These are phyloP conservation scores for Sclerospora graminicola DNA, from an alignment of 352 stramenopile species.

Conservation along the genomic window DNA sequence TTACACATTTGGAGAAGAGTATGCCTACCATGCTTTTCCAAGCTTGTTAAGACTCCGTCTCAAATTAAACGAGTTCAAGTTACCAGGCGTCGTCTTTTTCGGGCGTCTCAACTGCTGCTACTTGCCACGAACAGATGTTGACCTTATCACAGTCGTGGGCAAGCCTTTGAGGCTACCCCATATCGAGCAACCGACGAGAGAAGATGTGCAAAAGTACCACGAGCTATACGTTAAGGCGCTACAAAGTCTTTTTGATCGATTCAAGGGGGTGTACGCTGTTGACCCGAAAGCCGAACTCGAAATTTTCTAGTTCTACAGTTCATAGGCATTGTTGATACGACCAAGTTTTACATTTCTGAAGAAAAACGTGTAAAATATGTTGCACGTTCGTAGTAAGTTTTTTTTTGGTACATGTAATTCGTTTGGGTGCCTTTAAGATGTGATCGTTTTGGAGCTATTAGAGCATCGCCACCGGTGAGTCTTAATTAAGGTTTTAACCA, in stretches of 20 bases:
- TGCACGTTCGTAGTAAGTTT: too few relatives aligned
- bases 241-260: slow-evolving; percentile 76
- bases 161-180: slow-evolving; percentile 80
- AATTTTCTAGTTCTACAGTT: too few relatives aligned
- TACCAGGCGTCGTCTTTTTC: slow-evolving; percentile 76
- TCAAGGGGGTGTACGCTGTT: slow-evolving; percentile 74
- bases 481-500: too few relatives aligned
- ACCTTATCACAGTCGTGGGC: slow-evolving; percentile 87
- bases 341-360: too few relatives aligned
- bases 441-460: too few relatives aligned
- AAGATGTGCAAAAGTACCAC: slow-evolving; percentile 87
- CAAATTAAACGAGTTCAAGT: slow-evolving; percentile 72
- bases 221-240: slow-evolving; percentile 78
- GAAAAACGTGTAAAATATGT: too few relatives aligned
- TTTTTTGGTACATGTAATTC: too few relatives aligned
- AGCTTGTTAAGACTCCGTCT: slow-evolving; percentile 68
- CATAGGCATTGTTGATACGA: too few relatives aligned
- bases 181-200: slow-evolving; percentile 75
- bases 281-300: slow-evolving; percentile 51
- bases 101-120: slow-evolving; percentile 67
- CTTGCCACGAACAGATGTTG: slow-evolving; percentile 64
- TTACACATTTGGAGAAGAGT: slow-evolving; percentile 90
- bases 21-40: slow-evolving; percentile 81
- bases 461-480: too few relatives aligned
- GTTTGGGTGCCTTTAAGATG: too few relatives aligned